These are phyloP conservation scores for Mrakiaceae sp. DNA, from an alignment of 1,284 basidiomycete genomes.

Conservation along the genomic window DNA sequence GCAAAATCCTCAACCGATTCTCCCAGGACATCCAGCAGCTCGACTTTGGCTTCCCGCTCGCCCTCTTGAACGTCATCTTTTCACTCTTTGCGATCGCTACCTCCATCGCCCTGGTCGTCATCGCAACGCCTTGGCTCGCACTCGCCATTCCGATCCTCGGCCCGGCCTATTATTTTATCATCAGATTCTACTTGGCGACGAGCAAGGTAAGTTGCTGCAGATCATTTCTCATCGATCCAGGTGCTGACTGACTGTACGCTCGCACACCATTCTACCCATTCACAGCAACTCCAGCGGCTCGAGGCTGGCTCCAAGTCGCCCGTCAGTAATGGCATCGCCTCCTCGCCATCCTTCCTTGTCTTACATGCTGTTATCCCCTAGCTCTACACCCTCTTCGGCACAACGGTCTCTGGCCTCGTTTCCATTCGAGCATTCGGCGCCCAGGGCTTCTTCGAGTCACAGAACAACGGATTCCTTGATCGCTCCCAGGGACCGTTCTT, in stretches of 20 bases:
- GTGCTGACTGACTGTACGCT: too few species aligned
- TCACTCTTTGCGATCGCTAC: neutral
- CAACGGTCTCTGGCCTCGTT: neutral
- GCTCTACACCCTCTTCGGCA: constrained; percentile 9
- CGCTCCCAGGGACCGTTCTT: constrained; percentile 5
- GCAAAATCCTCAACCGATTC: constrained; percentile 14
- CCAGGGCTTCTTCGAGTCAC: neutral
- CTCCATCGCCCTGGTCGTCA: constrained; percentile 3
- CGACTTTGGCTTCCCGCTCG: neutral
- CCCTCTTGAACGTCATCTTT: neutral
- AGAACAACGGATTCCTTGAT: constrained; percentile 1
- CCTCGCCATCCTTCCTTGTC: neutral
- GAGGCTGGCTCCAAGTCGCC: constrained; percentile 10
- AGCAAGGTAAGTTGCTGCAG: neutral
- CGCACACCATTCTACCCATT: too few species aligned
- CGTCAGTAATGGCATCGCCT: neutral
- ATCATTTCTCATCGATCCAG: neutral
- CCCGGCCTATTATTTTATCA: neutral
- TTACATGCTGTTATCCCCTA: neutral
- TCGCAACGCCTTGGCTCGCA: constrained; percentile 12
- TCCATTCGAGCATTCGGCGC: constrained; percentile 1
- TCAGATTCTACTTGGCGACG: constrained; percentile 10
- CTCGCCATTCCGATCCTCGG: constrained; percentile 4
- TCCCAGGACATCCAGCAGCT: constrained; percentile 7
- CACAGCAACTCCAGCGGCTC: constrained; percentile 9